A percentile compares a stretch with the other conserved stretches of the same genome.
These are phyloP conservation scores for Eremothecium coryli DNA, from an alignment of 1,139 yeast species.

Conservation along the genomic window DNA sequence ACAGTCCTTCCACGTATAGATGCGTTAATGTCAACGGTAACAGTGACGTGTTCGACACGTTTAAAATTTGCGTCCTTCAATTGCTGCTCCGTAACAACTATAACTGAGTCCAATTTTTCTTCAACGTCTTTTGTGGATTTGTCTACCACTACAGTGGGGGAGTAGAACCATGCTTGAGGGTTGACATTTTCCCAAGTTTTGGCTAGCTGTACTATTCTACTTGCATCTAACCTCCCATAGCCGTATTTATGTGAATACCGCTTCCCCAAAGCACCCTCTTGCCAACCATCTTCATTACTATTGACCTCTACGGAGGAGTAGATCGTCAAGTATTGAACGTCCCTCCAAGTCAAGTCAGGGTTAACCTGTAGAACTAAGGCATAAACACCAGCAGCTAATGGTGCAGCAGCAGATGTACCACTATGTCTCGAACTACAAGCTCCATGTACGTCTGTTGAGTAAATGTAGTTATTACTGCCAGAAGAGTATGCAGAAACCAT, in stretches of 20 bases:
- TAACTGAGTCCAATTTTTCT: slow-evolving; percentile 33
- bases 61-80: slow-evolving; percentile 52
- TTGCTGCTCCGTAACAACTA: slow-evolving; percentile 43
- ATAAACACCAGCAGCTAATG: slow-evolving; percentile 91
- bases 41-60: slow-evolving; percentile 76
- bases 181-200: slow-evolving; percentile 73
- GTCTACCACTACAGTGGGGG: slow-evolving; percentile 27
- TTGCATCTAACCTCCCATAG: slow-evolving; percentile 87
- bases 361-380: slow-evolving; percentile 73
- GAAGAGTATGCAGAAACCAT: slow-evolving; percentile 93
- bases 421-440: slow-evolving; percentile 72
- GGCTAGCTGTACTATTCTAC: slow-evolving; percentile 63
- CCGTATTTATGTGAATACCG: slow-evolving; percentile 83
- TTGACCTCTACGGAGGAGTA: slow-evolving; percentile 63
- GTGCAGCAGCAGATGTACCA: slow-evolving; percentile 99
- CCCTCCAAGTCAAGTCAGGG: slow-evolving; percentile 92
- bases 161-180: slow-evolving; percentile 79
- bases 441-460: slow-evolving; percentile 77
- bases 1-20: slow-evolving; percentile 61
- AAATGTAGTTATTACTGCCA: slow-evolving; percentile 83
- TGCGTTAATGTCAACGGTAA: slow-evolving; percentile 63
- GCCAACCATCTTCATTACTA: slow-evolving; percentile 63
- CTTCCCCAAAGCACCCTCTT: slow-evolving; percentile 44
- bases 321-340: slow-evolving; percentile 76
- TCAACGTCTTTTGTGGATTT: slow-evolving; percentile 21